A percentile compares a stretch with the other conserved stretches of the same genome.
Conservation (phyloP, 345 rosid genomes). For the Moringa oleifera region DNA sequence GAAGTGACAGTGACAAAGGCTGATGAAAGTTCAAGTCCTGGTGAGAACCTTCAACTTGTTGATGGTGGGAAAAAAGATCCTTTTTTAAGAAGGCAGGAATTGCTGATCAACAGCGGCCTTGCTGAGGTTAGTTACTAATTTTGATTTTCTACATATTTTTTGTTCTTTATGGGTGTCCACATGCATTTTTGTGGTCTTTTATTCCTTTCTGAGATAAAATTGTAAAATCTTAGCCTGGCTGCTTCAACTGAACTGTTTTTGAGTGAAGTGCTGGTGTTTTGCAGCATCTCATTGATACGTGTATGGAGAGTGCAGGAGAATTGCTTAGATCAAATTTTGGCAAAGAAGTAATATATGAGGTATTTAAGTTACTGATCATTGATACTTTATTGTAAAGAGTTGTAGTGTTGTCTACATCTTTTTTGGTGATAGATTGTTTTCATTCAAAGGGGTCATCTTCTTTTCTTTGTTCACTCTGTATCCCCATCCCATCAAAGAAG, state of each 20-base stretch:
- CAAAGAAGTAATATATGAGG: slow-evolving; percentile 84
- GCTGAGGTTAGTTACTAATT: slow-evolving; percentile 70
- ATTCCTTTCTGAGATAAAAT: background rate
- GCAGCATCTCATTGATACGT: slow-evolving; percentile 69
- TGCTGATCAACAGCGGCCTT: slow-evolving; percentile 74
- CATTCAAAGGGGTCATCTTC: no score
- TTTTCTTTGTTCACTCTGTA: no score
- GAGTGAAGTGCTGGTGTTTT: slow-evolving; percentile 12
- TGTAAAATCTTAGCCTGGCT: background rate
- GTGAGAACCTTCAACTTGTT: slow-evolving; percentile 20
- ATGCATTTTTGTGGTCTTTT: background rate
- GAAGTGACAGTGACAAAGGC: slow-evolving; percentile 21
- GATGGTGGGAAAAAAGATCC: slow-evolving; percentile 80
- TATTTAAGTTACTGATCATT: slow-evolving; percentile 15
- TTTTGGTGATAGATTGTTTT: no score
- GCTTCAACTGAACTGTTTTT: background rate
- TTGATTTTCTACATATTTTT: background rate
- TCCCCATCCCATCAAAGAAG: no score
- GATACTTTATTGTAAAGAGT: background rate
- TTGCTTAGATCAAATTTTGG: slow-evolving; percentile 67
- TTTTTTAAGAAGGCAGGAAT: slow-evolving; percentile 63
- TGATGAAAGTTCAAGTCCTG: slow-evolving; percentile 24
- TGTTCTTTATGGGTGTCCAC: background rate
- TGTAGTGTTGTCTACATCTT: no score
- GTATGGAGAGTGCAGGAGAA: slow-evolving; percentile 60